phyloP scores from a whole-genome alignment of 768 basidiomycete genomes.

The Grammothele lineata region DNA sequence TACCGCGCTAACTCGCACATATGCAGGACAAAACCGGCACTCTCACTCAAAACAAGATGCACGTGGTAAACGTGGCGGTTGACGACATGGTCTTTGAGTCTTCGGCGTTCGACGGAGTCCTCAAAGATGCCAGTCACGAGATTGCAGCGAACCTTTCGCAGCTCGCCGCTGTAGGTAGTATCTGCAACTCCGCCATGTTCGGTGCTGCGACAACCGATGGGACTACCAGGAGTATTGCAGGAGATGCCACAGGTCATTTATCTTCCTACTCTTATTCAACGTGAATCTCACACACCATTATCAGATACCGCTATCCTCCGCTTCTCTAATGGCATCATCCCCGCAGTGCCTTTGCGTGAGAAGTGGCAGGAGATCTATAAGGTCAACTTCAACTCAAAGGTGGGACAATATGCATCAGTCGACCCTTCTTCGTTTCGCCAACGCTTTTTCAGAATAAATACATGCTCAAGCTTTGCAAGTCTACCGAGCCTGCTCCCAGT shows the following conservation, averaged over 20 bases:
- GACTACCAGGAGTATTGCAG: constrained; percentile 30
- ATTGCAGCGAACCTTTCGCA: not conserved
- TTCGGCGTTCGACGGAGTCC: not conserved
- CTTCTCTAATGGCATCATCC: constrained; percentile 32
- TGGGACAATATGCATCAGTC: constrained; percentile 21
- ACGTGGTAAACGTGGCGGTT: constrained; percentile 31
- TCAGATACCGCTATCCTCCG: constrained; percentile 51
- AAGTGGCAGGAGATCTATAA: constrained; percentile 21
- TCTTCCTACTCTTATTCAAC: too few relatives aligned
- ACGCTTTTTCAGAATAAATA: constrained; percentile 48
- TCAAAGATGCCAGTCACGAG: not conserved
- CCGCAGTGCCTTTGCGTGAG: constrained; percentile 4
- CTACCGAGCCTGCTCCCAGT: constrained; percentile 5
- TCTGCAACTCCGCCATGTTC: constrained; percentile 35
- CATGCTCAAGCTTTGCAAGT: constrained; percentile 42
- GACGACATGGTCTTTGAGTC: constrained; percentile 4
- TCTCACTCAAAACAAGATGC: constrained; percentile 34
- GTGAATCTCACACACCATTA: not conserved
- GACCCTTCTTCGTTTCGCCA: constrained; percentile 6
- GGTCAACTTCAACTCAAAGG: constrained; percentile 33
- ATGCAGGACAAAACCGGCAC: constrained; percentile 54
- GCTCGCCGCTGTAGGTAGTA: not conserved
- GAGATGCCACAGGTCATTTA: constrained; percentile 56
- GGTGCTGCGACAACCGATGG: constrained; percentile 24
- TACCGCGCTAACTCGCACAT: not conserved